Percentiles rank a stretch among this genome's conserved stretches.
phyloP scores from a whole-genome alignment of 768 basidiomycete genomes.

The Boletus sp. region DNA sequence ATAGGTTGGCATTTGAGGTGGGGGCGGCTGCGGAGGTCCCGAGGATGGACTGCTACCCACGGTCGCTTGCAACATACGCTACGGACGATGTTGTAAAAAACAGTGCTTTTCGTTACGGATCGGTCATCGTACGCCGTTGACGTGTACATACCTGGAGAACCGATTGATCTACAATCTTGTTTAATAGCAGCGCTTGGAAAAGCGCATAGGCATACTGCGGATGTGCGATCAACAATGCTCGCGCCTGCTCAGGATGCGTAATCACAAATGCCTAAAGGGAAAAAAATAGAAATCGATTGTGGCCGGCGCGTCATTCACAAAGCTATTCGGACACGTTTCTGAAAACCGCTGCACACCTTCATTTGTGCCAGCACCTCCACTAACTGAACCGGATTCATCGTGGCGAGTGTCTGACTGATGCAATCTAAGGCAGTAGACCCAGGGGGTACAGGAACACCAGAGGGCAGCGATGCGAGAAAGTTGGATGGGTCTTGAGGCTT shows the following conservation, averaged over 20 bases:
- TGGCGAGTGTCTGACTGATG: conserved; percentile 84
- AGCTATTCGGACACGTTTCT: conserved; percentile 18
- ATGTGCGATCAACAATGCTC: conserved; percentile 71
- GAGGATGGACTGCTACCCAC: conserved; percentile 27
- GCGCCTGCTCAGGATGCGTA: conserved; percentile 88
- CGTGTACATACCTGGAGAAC: conserved; percentile 67
- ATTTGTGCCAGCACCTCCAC: conserved; percentile 96
- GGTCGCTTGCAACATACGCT: conserved; percentile 54
- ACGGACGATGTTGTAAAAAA: conserved; percentile 18
- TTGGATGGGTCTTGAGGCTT: conserved; percentile 42
- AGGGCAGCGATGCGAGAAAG: conserved; percentile 68
- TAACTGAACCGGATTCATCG: conserved; percentile 78
- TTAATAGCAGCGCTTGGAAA: conserved; percentile 89
- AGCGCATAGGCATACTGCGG: conserved; percentile 96
- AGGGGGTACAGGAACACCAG: conserved; percentile 69
- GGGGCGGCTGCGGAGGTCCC: conserved; percentile 31
- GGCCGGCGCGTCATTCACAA: conserved; percentile 19
- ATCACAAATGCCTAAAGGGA: conserved; percentile 79
- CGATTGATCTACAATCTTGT: conserved; percentile 89
- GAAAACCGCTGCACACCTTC: conserved; percentile 66
- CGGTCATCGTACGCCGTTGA: conserved; percentile 6
- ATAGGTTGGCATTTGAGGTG: conserved; percentile 31
- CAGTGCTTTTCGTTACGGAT: background rate
- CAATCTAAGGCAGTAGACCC: conserved; percentile 74
- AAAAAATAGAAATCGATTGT: conserved; percentile 31